Evolutionary conservation across 148 eudicot species (phyloP).

Genomic region (Rhododendron vialii): DNA sequence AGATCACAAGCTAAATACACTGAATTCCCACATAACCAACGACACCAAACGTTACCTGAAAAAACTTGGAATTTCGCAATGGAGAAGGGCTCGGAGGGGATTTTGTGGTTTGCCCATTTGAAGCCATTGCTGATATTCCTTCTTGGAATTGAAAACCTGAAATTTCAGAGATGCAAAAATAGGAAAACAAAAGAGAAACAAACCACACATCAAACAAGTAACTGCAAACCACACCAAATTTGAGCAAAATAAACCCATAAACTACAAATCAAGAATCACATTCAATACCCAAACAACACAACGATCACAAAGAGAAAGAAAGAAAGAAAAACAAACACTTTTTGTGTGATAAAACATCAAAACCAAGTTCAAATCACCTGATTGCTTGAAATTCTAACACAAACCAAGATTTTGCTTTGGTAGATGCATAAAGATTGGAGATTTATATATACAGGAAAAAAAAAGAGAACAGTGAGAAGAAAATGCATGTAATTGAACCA

Average conservation of each 20-base stretch:
- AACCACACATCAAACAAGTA: not conserved
- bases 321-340: not conserved
- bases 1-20: not conserved
- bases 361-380: constrained; percentile 14
- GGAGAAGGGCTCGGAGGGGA: constrained; percentile 24
- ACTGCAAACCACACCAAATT: not conserved
- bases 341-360: not conserved
- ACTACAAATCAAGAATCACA: not conserved
- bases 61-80: constrained; percentile 20
- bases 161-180: not conserved
- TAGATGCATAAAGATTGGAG: not conserved
- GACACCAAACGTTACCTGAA: constrained; percentile 9
- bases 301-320: not conserved
- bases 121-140: constrained; percentile 20
- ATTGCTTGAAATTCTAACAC: not conserved
- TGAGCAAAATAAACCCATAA: not conserved
- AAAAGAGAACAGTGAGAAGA: not conserved
- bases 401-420: not conserved
- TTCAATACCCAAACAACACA: not conserved
- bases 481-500: constrained; percentile 9
- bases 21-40: not conserved
- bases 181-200: not conserved
- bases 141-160: constrained; percentile 14
- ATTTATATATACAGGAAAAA: not conserved
- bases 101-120: constrained; percentile 19